Evolutionary conservation across 1,284 basidiomycete species (phyloP).

Genomic region (Puccinia hordei): DNA sequence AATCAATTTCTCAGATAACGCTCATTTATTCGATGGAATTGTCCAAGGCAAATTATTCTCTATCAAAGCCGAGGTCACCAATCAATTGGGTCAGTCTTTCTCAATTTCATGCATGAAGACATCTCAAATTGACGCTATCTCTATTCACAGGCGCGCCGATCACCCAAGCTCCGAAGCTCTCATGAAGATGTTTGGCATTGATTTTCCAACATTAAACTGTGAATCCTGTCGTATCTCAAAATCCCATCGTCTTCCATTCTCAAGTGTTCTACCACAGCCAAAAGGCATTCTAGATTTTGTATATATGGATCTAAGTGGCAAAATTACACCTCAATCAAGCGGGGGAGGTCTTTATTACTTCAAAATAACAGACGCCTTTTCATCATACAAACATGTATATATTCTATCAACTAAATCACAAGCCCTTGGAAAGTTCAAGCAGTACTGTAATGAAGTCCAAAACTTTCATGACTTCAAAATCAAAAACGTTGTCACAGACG

Average conservation of each 20-base stretch:
- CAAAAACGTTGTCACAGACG: background rate
- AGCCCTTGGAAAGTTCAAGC: background rate
- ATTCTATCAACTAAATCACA: constrained; percentile 15
- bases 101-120: background rate
- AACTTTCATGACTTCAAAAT: background rate
- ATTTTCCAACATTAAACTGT: background rate
- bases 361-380: constrained; percentile 25
- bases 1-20: background rate
- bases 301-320: constrained; percentile 14
- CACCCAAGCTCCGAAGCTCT: constrained; percentile 1
- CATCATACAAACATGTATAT: constrained; percentile 15
- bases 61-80: no score
- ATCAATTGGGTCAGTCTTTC: no score
- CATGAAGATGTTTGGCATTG: background rate
- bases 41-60: no score
- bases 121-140: background rate
- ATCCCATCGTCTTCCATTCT: background rate
- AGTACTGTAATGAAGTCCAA: background rate
- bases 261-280: background rate
- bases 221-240: constrained; percentile 13
- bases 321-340: background rate
- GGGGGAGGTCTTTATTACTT: background rate
- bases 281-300: background rate
- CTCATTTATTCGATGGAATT: background rate
- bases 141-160: background rate